Evolutionary conservation across 352 stramenopile species (phyloP), one percentile per base, ranked within the genome.

Genomic region (Phytopythium aichiense): DNA sequence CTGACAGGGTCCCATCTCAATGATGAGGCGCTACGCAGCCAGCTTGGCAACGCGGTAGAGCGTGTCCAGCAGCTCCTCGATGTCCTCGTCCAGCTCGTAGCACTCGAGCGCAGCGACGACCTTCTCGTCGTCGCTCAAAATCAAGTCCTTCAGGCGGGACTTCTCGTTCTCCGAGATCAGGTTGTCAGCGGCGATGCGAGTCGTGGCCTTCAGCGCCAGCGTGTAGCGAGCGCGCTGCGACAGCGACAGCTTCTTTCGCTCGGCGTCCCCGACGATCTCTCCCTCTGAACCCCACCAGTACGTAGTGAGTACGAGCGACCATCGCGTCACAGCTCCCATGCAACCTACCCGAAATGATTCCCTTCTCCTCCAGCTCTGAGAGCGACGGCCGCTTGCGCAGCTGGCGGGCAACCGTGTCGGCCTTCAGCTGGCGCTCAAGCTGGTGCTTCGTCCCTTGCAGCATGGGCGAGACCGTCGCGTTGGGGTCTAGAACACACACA

Each of bases 61-160:
- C 57, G 81, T 89, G 64, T 95, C 87, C 50, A 95, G 79, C 77
- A 94, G 87, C 61, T 90, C 87, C 35, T 94, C 81, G 31, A 94
- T 87, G 66, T 95, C 81, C 56, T 89, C 77, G 65, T 95, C 84
- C 51, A 80, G 56, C 55, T 94, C 83, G 69, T 94, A 95, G 67
- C 77, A 79, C 61, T 91, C 81, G n/a, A 94, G 79, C 16, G 84
- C 87, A 8, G 76, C 81, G 8, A 91, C 71, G 8, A 95, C 74
- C 42, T 87, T 89, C 60, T 89, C 72, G 57, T 95, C 73, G 60
- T 94, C 81, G 25, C 73, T 87, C 58, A 95, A 68, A 61, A 95
- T 92, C 61, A 91, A 77, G 64, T 94, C 81, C 68, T 95, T 95
- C 25, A 95, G 51, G 38, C 81, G 77, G 7, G 82, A 69, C 66